A percentile compares a stretch with the other conserved stretches of the same genome.
Conservation (phyloP, 2,329 filamentous ascomycete species). For the Paecilomyces formosus region DNA sequence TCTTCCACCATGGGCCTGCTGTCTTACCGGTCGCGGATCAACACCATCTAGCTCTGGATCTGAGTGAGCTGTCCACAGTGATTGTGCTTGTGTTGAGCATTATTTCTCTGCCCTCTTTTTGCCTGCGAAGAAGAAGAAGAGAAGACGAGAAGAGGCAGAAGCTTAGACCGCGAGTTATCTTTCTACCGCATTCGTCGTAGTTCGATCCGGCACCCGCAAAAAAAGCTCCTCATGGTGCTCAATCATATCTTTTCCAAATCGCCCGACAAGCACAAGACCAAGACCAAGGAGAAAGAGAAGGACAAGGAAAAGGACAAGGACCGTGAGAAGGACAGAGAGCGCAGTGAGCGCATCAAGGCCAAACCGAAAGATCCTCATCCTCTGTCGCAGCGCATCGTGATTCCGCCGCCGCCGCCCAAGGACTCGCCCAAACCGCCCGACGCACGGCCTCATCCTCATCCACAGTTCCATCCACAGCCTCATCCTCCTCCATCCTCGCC, state of each 20-base stretch:
- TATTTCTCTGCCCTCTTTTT: background rate
- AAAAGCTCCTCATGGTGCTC: constrained; percentile 23
- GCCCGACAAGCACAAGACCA: constrained; percentile 10
- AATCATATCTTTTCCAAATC: constrained; percentile 31
- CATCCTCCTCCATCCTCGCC: background rate
- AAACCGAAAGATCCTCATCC: background rate
- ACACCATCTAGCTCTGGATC: background rate
- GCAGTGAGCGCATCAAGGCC: too few species aligned
- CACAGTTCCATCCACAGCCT: too few species aligned
- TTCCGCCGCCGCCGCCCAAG: background rate
- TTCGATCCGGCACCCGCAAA: constrained; percentile 23
- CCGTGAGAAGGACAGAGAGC: background rate
- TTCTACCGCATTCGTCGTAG: constrained; percentile 35
- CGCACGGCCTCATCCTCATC: too few species aligned
- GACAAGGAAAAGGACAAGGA: background rate
- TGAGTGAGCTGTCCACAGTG: background rate
- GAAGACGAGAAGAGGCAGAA: background rate
- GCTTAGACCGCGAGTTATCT: constrained; percentile 4
- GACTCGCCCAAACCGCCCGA: too few species aligned
- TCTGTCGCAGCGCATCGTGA: constrained; percentile 4
- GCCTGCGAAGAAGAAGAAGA: background rate
- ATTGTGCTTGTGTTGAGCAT: background rate
- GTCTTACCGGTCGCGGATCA: background rate
- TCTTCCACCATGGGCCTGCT: background rate
- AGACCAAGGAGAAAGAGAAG: constrained; percentile 10